phyloP scores from a whole-genome alignment of 768 basidiomycete genomes.

The Boletus sensibilis region DNA sequence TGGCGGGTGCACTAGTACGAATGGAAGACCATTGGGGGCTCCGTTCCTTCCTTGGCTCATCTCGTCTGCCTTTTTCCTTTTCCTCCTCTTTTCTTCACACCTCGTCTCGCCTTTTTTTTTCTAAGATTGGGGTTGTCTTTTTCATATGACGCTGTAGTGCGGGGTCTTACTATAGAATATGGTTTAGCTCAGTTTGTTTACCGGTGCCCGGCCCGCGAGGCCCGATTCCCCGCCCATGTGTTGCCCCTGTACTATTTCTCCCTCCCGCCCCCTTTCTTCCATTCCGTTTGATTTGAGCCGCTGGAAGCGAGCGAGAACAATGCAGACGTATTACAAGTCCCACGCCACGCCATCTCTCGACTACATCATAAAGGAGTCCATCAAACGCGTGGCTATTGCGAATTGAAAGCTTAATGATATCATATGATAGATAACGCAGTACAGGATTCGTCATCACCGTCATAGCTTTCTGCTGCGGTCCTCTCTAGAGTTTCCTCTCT shows the following conservation, averaged over 20 bases:
- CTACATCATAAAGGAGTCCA: background rate
- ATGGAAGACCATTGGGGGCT: background rate
- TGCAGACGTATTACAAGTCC: background rate
- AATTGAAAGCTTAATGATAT: background rate
- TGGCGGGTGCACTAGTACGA: background rate
- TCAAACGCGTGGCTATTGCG: background rate
- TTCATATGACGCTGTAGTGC: background rate
- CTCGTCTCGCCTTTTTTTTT: background rate
- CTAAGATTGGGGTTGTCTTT: background rate
- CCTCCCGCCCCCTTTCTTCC: background rate
- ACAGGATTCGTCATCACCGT: constrained; percentile 6
- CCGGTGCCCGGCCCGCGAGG: background rate
- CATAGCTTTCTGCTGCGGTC: background rate
- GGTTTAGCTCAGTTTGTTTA: background rate
- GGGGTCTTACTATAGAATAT: background rate
- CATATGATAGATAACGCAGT: background rate
- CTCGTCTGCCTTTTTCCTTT: background rate
- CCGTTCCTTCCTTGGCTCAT: background rate
- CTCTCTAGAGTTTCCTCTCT: no score
- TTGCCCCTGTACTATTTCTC: background rate
- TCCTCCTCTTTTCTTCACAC: background rate
- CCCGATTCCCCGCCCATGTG: background rate
- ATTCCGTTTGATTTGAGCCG: background rate
- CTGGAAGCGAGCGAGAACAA: background rate
- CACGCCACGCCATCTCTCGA: background rate